A percentile compares a stretch with the other conserved stretches of the same genome.
These are phyloP conservation scores for Ambrosiella xylebori DNA, from an alignment of 2,329 filamentous ascomycete species.

Conservation along the genomic window DNA sequence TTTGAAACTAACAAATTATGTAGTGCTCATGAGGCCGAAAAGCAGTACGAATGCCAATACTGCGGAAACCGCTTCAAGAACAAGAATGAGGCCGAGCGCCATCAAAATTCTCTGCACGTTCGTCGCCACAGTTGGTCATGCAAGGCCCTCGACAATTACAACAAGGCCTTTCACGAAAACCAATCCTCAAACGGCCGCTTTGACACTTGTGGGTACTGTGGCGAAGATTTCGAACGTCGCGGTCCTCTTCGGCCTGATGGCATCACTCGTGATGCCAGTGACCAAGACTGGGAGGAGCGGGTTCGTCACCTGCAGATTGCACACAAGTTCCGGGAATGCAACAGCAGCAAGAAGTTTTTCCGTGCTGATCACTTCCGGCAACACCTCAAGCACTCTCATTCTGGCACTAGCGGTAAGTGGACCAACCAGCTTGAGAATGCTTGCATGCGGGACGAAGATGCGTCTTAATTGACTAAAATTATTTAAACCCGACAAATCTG, in stretches of 20 bases:
- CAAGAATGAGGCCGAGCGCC: constrained; percentile 92
- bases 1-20: neutral
- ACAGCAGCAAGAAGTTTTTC: constrained; percentile 96
- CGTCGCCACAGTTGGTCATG: constrained; percentile 94
- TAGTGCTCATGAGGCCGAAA: constrained; percentile 81
- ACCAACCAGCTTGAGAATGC: constrained; percentile 95
- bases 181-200: constrained; percentile 45
- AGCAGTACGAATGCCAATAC: constrained; percentile 86
- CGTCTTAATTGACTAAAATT: neutral
- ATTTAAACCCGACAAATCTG: no score
- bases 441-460: constrained; percentile 80
- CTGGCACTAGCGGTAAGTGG: constrained; percentile 93
- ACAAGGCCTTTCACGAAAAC: constrained; percentile 76
- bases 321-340: constrained; percentile 97
- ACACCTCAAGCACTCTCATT: constrained; percentile 94
- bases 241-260: constrained; percentile 20
- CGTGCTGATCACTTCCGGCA: constrained; percentile 95
- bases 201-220: constrained; percentile 89
- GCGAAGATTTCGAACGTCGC: constrained; percentile 57
- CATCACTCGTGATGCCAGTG: constrained; percentile 37
- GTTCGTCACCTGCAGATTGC: constrained; percentile 74
- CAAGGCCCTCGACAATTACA: constrained; percentile 60
- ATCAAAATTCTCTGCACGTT: constrained; percentile 88
- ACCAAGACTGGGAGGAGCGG: constrained; percentile 75
- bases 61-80: constrained; percentile 97